Percentiles rank a stretch among this genome's conserved stretches.
phyloP scores from a whole-genome alignment of 2,329 filamentous ascomycete species.

The Helicocarpus griseus region DNA sequence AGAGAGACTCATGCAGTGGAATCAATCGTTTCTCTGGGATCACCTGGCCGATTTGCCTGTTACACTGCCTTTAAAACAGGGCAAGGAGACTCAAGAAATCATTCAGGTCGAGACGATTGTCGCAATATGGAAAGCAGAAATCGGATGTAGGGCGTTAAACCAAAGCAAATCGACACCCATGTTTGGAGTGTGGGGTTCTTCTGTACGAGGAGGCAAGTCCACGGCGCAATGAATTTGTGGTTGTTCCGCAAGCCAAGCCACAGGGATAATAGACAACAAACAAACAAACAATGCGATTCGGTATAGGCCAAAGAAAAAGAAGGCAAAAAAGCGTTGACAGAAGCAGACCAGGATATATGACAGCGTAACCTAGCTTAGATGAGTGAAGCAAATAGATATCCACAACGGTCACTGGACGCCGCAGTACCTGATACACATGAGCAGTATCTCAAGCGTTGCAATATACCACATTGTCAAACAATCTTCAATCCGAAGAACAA shows the following conservation, averaged over 20 bases:
- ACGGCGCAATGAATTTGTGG: neutral
- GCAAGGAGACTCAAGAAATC: neutral
- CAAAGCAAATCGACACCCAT: neutral
- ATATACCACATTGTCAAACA: neutral
- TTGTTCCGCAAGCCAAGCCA: neutral
- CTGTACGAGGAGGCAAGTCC: neutral
- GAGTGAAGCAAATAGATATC: neutral
- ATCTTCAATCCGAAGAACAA: neutral
- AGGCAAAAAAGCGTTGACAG: neutral
- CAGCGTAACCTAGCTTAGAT: neutral
- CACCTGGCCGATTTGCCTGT: neutral
- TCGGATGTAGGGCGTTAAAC: neutral
- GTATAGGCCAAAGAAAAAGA: neutral
- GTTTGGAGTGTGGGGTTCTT: neutral
- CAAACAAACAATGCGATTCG: neutral
- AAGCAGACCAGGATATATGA: neutral
- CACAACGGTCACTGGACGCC: neutral
- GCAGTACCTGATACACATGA: neutral
- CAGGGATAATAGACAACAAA: neutral
- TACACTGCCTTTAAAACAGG: neutral
- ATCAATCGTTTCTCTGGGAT: neutral
- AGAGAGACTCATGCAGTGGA: neutral
- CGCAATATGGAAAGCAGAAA: neutral
- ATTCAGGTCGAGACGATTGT: too few species aligned
- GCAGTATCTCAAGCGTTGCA: neutral